These are phyloP conservation scores for Pestalotiopsis fici DNA, from an alignment of 2,329 filamentous ascomycete species.

Conservation along the genomic window DNA sequence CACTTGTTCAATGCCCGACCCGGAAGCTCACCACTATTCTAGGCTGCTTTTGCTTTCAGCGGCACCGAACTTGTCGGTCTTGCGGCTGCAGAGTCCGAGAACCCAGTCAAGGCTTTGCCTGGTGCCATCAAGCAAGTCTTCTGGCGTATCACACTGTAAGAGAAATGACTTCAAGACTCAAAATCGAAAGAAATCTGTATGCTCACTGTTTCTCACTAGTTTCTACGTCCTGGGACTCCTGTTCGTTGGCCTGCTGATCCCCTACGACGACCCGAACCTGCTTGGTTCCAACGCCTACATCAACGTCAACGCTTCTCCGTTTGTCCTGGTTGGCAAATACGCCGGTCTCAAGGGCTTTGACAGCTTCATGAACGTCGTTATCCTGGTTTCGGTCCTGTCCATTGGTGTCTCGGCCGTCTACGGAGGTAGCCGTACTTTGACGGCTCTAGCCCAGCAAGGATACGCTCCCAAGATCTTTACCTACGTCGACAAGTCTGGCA, in stretches of 20 bases:
- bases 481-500: slow-evolving; percentile 59
- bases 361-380: slow-evolving; percentile 60
- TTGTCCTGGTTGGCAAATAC: slow-evolving; percentile 58
- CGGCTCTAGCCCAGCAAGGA: slow-evolving; percentile 59
- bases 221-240: slow-evolving; percentile 57
- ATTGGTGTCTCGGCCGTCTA: slow-evolving; percentile 62
- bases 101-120: slow-evolving; percentile 73
- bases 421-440: slow-evolving; percentile 59
- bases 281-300: slow-evolving; percentile 47
- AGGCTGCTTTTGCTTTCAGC: slow-evolving; percentile 68
- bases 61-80: slow-evolving; percentile 77
- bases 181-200: background rate
- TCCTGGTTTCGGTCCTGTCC: slow-evolving; percentile 58
- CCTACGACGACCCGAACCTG: slow-evolving; percentile 46
- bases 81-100: slow-evolving; percentile 69
- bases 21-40: slow-evolving; percentile 25
- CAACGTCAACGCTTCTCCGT: slow-evolving; percentile 51
- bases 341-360: slow-evolving; percentile 54
- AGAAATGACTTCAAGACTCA: background rate
- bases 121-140: slow-evolving; percentile 81
- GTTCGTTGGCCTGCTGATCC: slow-evolving; percentile 52
- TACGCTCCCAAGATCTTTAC: slow-evolving; percentile 58
- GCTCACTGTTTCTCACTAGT: slow-evolving; percentile 17
- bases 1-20: background rate
- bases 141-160: slow-evolving; percentile 53